Evolutionary conservation across 1,139 yeast genomes (phyloP).

Genomic region (Cylindricascospora bacillispora): DNA sequence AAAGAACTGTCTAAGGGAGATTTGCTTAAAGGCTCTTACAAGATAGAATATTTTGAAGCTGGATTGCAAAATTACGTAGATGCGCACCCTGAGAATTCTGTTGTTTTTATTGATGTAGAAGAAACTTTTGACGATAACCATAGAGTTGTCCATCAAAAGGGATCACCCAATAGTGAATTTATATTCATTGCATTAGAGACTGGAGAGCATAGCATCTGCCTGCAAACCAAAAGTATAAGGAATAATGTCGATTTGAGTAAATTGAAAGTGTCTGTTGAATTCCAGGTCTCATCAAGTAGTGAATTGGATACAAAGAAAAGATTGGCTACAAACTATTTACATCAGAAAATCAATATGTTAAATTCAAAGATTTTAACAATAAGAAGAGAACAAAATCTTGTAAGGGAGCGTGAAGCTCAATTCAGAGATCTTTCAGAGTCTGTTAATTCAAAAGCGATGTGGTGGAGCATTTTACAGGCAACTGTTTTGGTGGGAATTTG

Average conservation of each 20-base stretch:
- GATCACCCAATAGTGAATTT: slow-evolving; percentile 39
- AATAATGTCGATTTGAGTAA: slow-evolving; percentile 42
- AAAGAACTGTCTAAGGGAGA: slow-evolving; percentile 53
- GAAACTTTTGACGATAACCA: slow-evolving; percentile 56
- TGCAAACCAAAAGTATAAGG: too few species aligned
- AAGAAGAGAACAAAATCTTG: slow-evolving; percentile 50
- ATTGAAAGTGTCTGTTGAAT: slow-evolving; percentile 34
- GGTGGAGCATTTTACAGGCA: slow-evolving; percentile 55
- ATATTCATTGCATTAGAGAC: slow-evolving; percentile 55
- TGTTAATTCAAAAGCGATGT: slow-evolving; percentile 50
- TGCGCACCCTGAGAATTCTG: slow-evolving; percentile 21
- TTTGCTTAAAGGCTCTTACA: slow-evolving; percentile 48
- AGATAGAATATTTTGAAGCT: slow-evolving; percentile 43
- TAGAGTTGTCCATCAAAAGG: slow-evolving; percentile 54
- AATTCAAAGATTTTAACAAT: slow-evolving; percentile 44
- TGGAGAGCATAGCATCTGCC: slow-evolving; percentile 64
- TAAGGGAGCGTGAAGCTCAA: slow-evolving; percentile 55
- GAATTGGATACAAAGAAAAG: slow-evolving; percentile 40
- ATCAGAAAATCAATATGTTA: slow-evolving; percentile 40
- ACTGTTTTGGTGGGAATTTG: slow-evolving; percentile 47
- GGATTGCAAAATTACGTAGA: slow-evolving; percentile 29
- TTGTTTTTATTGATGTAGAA: slow-evolving; percentile 41
- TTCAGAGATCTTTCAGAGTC: slow-evolving; percentile 58
- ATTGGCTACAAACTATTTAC: slow-evolving; percentile 36
- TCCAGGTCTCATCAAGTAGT: slow-evolving; percentile 39